Conservation (phyloP, 202 grass and related monocot species). For the Hordeum pubiflorum region DNA sequence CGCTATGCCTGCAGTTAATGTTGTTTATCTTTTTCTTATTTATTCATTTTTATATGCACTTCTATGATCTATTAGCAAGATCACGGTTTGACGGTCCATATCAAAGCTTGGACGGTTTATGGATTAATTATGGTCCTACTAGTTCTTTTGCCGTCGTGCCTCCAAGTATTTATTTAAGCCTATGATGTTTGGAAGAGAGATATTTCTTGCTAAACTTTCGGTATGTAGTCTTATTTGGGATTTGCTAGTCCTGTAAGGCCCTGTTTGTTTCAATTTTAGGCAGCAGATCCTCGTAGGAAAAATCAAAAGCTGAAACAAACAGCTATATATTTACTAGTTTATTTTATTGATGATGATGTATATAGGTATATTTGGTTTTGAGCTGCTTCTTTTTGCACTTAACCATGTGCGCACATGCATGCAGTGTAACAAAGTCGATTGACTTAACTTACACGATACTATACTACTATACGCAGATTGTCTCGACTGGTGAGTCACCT, state of each 20-base stretch:
- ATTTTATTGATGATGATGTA: neutral
- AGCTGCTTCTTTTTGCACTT: neutral
- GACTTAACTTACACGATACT: neutral
- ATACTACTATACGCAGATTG: slow-evolving; percentile 48
- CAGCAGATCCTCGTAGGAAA: too few relatives aligned
- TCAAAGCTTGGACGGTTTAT: neutral
- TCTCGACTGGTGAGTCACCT: slow-evolving; percentile 80
- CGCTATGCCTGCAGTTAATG: slow-evolving; percentile 1
- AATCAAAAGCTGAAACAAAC: too few relatives aligned
- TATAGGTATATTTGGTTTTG: neutral
- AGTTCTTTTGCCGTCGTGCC: neutral
- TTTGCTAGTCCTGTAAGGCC: neutral
- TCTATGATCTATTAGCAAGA: neutral
- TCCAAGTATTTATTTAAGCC: neutral
- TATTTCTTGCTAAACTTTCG: neutral
- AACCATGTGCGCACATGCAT: neutral
- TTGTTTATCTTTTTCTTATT: neutral
- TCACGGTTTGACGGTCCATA: neutral
- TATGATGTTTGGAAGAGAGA: neutral
- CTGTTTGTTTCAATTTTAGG: too few relatives aligned
- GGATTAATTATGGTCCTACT: neutral
- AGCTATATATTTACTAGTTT: neutral
- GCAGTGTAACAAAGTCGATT: neutral
- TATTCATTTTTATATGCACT: neutral
- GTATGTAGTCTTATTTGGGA: neutral